Percentiles rank a stretch among this genome's conserved stretches.
These are phyloP conservation scores for Vigna hirtella DNA, from an alignment of 306 rosid species.

Conservation along the genomic window DNA sequence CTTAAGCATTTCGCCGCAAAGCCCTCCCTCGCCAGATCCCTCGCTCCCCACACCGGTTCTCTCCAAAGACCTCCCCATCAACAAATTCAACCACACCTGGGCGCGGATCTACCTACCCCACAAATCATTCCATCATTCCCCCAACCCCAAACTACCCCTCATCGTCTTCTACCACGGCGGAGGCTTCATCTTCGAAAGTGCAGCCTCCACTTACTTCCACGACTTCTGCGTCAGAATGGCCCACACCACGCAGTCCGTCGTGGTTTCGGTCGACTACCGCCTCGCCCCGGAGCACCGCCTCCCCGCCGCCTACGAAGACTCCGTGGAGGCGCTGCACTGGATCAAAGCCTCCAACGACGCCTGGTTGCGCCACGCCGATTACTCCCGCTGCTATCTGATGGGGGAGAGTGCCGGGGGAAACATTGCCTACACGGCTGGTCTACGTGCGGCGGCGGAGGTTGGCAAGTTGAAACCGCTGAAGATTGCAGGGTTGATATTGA, in stretches of 20 bases:
- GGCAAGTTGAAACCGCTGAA: constrained; percentile 45
- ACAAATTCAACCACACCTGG: constrained; percentile 54
- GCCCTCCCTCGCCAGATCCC: constrained; percentile 53
- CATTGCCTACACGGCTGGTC: constrained; percentile 60
- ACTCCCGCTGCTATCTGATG: constrained; percentile 58
- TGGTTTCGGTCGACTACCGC: constrained; percentile 61
- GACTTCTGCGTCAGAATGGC: constrained; percentile 45
- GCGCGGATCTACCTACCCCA: constrained; percentile 58
- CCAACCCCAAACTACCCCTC: constrained; percentile 47
- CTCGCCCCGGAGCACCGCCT: constrained; percentile 65
- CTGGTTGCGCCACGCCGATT: constrained; percentile 60
- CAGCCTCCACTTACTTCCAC: constrained; percentile 54
- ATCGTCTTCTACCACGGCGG: constrained; percentile 65
- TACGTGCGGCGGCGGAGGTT: constrained; percentile 47
- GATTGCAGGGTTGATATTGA: constrained; percentile 57
- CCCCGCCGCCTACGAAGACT: constrained; percentile 59
- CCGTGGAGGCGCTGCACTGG: constrained; percentile 58
- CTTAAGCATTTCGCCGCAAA: constrained; percentile 27
- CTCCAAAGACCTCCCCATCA: constrained; percentile 56
- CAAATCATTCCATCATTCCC: constrained; percentile 21
- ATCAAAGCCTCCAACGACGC: constrained; percentile 48
- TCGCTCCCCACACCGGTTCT: constrained; percentile 41
- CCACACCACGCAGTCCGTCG: constrained; percentile 40
- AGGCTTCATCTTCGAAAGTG: constrained; percentile 52
- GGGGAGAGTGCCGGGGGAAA: constrained; percentile 65